Conservation (phyloP, 176 grass and related monocot species). For the Microstegium vimineum region DNA sequence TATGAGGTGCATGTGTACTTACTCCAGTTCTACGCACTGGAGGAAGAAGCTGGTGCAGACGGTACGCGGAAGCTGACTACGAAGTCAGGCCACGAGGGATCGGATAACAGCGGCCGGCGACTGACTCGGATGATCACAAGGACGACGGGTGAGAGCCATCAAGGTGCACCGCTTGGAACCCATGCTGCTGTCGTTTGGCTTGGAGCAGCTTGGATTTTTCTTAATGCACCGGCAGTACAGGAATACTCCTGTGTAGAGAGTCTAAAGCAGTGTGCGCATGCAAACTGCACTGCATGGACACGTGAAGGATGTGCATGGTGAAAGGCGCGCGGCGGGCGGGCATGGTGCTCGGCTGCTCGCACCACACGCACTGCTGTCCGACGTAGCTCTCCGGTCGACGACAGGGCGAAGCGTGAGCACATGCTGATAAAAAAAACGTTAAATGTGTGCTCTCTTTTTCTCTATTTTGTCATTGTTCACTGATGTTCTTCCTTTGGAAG, state of each 20-base stretch:
- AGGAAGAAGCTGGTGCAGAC: too few species aligned
- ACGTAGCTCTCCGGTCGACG: not conserved
- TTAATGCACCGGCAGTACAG: too few species aligned
- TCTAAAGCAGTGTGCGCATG: not conserved
- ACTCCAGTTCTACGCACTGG: not conserved
- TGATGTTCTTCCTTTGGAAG: not conserved
- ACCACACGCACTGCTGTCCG: not conserved
- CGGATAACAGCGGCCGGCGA: not conserved
- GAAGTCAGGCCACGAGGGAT: not conserved
- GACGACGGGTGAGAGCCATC: not conserved
- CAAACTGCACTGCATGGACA: not conserved
- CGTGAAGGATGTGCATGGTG: not conserved
- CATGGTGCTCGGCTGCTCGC: not conserved
- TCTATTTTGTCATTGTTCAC: too few species aligned
- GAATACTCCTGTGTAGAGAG: too few species aligned
- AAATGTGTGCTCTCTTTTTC: too few species aligned
- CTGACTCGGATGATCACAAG: not conserved
- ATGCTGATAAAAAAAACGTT: too few species aligned
- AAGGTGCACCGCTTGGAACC: not conserved
- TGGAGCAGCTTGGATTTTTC: not conserved
- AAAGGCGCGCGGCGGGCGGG: not conserved
- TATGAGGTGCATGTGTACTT: not conserved
- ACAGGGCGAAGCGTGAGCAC: not conserved
- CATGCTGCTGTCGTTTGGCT: not conserved
- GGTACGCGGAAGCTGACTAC: too few species aligned